These are phyloP conservation scores for Diaporthe sp. DNA, from an alignment of 2,329 filamentous ascomycete species.

Conservation along the genomic window DNA sequence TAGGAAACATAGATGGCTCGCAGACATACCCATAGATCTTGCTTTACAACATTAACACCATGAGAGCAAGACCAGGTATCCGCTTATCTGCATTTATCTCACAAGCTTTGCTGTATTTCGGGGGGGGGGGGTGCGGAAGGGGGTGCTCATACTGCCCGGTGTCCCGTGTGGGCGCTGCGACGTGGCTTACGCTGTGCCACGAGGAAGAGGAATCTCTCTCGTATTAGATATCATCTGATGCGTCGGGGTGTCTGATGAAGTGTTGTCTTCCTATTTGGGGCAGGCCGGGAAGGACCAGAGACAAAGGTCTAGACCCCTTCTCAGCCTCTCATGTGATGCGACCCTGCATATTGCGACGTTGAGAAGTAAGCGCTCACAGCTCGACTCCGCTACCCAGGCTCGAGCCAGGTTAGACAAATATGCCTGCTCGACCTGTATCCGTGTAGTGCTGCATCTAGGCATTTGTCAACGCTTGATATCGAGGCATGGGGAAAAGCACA, in stretches of 20 bases:
- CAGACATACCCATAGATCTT: too few species aligned
- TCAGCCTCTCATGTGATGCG: conserved; percentile 1
- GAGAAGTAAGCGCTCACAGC: not conserved
- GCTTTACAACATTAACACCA: too few species aligned
- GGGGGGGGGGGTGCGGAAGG: too few species aligned
- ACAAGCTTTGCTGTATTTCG: too few species aligned
- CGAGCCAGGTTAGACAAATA: not conserved
- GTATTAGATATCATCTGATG: not conserved
- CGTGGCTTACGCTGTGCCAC: not conserved
- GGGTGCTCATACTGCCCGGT: too few species aligned
- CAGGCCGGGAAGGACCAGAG: not conserved
- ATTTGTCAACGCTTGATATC: not conserved
- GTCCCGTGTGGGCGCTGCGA: not conserved
- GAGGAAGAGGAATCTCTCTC: not conserved
- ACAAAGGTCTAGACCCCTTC: not conserved
- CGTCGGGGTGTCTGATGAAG: not conserved
- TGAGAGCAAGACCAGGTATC: too few species aligned
- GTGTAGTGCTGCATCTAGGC: not conserved
- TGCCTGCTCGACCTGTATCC: not conserved
- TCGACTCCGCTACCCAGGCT: not conserved
- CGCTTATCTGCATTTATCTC: too few species aligned
- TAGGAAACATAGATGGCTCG: too few species aligned
- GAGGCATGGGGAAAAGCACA: not conserved
- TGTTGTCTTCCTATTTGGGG: not conserved
- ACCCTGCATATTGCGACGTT: conserved; percentile 2